Percentiles rank a stretch among this genome's conserved stretches.
These are phyloP conservation scores for Furcasterigmium furcatum DNA, from an alignment of 2,329 filamentous ascomycete genomes.

Conservation along the genomic window DNA sequence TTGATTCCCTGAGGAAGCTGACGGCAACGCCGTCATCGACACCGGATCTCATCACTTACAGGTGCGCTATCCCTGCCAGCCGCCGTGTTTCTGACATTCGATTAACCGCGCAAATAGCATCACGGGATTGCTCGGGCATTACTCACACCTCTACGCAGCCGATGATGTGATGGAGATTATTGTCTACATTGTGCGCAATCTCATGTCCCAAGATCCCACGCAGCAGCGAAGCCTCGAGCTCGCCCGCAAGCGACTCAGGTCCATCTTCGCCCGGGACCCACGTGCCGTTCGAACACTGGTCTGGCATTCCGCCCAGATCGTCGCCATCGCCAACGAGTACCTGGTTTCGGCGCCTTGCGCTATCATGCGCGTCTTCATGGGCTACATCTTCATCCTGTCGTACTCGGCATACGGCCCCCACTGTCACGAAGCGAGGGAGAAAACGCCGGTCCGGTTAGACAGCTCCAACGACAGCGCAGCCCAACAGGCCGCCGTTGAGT, in stretches of 20 bases:
- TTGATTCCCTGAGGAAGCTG: constrained; percentile 14
- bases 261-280: constrained; percentile 15
- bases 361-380: constrained; percentile 26
- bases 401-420: constrained; percentile 18
- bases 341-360: constrained; percentile 24
- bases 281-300: constrained; percentile 15
- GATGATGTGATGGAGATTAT: constrained; percentile 23
- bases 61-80: constrained; percentile 13
- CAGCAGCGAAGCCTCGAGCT: constrained; percentile 14
- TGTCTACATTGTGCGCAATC: constrained; percentile 22
- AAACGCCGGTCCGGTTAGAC: constrained; percentile 14
- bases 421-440: neutral
- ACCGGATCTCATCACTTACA: constrained; percentile 23
- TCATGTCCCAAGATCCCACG: constrained; percentile 12
- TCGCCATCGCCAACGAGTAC: constrained; percentile 22
- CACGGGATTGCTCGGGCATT: constrained; percentile 20
- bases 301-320: constrained; percentile 25
- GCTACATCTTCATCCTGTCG: constrained; percentile 23
- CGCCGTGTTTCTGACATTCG: neutral
- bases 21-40: constrained; percentile 17
- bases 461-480: constrained; percentile 9
- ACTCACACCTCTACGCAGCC: constrained; percentile 21
- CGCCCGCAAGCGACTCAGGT: constrained; percentile 17
- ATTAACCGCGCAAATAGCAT: constrained; percentile 18
- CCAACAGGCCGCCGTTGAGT: constrained; percentile 6